These are phyloP conservation scores for Pestalotiopsis fici DNA, from an alignment of 2,329 filamentous ascomycete species.

Conservation along the genomic window DNA sequence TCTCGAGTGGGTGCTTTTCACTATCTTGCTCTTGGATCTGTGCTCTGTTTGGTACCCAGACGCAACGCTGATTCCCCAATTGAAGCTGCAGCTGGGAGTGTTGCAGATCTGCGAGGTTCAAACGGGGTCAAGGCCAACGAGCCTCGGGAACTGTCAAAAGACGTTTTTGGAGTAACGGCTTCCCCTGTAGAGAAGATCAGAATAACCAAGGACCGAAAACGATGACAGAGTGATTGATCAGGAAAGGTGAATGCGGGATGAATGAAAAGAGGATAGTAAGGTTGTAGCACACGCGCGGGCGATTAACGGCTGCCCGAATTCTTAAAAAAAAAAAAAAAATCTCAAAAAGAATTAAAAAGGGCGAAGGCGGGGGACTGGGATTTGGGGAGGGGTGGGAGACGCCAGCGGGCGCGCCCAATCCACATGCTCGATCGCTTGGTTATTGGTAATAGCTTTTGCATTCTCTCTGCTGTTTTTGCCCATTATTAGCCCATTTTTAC, in stretches of 20 bases:
- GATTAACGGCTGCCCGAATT: slow-evolving; percentile 41
- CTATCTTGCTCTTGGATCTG: neutral
- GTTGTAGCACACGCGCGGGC: slow-evolving; percentile 47
- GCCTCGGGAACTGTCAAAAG: slow-evolving; percentile 9
- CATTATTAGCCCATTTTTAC: neutral
- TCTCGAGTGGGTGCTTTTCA: neutral
- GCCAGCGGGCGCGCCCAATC: neutral
- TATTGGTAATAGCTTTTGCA: neutral
- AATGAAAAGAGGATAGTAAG: slow-evolving; percentile 52
- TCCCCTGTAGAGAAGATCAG: slow-evolving; percentile 36
- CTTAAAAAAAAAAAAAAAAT: slow-evolving; percentile 11
- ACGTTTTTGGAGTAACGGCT: slow-evolving; percentile 32
- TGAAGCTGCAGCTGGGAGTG: neutral
- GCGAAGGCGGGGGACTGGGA: slow-evolving; percentile 19
- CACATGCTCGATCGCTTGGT: neutral
- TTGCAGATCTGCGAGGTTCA: slow-evolving; percentile 10
- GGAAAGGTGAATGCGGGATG: slow-evolving; percentile 50
- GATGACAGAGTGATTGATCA: slow-evolving; percentile 44
- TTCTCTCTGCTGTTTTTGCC: neutral
- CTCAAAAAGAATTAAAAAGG: slow-evolving; percentile 23
- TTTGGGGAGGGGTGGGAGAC: neutral
- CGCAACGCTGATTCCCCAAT: neutral
- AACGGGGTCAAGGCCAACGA: slow-evolving; percentile 18
- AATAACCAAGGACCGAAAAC: slow-evolving; percentile 29
- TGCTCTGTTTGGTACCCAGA: neutral